These are phyloP conservation scores for Exserohilum rostratum DNA, from an alignment of 2,329 filamentous ascomycete species.

Conservation along the genomic window DNA sequence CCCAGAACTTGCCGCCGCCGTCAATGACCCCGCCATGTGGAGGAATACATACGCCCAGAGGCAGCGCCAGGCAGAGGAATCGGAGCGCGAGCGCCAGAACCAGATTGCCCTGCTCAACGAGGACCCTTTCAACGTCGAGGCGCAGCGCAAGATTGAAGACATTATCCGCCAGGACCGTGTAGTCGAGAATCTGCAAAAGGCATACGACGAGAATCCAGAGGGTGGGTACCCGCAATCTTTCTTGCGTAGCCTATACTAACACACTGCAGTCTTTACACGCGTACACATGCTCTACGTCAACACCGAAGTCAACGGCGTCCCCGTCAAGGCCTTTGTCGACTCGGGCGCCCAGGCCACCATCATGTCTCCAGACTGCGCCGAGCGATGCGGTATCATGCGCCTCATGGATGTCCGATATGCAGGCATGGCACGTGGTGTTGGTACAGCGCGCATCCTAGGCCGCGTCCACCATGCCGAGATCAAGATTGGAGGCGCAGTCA, in stretches of 20 bases:
- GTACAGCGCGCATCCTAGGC: slow-evolving; percentile 91
- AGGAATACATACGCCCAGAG: slow-evolving; percentile 72
- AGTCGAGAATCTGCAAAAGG: slow-evolving; percentile 93
- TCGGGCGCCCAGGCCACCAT: slow-evolving; percentile 97
- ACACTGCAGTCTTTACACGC: slow-evolving; percentile 77
- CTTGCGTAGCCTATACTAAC: slow-evolving; percentile 17
- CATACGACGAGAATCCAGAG: slow-evolving; percentile 96
- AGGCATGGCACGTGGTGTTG: slow-evolving; percentile 90
- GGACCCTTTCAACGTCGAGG: slow-evolving; percentile 92
- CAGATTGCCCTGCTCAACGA: slow-evolving; percentile 86
- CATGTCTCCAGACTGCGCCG: slow-evolving; percentile 94
- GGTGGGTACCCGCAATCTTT: slow-evolving; percentile 62
- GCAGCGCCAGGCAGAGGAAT: slow-evolving; percentile 71
- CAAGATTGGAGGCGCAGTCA: slow-evolving; percentile 83
- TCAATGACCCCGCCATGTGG: slow-evolving; percentile 79
- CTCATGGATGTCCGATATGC: slow-evolving; percentile 91
- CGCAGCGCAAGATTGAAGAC: slow-evolving; percentile 91
- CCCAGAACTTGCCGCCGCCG: slow-evolving; percentile 76
- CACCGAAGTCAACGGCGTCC: slow-evolving; percentile 90
- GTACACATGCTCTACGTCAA: slow-evolving; percentile 97
- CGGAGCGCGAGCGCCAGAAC: slow-evolving; percentile 77
- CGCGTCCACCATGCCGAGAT: slow-evolving; percentile 95
- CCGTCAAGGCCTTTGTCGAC: slow-evolving; percentile 95
- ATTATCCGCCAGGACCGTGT: slow-evolving; percentile 95
- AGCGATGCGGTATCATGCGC: slow-evolving; percentile 93